Evolutionary conservation across 192 early-diverging fungal species (phyloP), one percentile per base, ranked within the genome.

Genomic region (Helicostylum pulchrum): DNA sequence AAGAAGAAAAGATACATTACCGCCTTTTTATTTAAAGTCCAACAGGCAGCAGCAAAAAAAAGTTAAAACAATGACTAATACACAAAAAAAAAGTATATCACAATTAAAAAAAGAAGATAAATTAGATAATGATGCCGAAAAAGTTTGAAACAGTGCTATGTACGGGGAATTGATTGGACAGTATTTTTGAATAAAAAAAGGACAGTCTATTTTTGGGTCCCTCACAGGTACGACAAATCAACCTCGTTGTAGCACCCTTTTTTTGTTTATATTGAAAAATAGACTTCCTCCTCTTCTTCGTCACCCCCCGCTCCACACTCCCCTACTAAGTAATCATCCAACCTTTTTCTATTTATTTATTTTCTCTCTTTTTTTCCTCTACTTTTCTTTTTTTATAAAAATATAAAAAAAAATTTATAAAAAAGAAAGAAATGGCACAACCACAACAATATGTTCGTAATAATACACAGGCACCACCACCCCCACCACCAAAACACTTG

Each of bases 191-290:
- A 39, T 9, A 9, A 6, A 7, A 36, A 36, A 26, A 26, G 26
- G 26, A 6, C 36, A 6, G 36, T 36, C 32, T 55, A 55, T 55
- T 55, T 55, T 55, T 47, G 14, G 15, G 53, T n/a, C 14, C 14
- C 36, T n/a, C 53, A 34, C 30, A 26, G 31, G 31, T 7, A 36
- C 54, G 34, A 56, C n/a, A 17, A 10, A n/a, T 56, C 54, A 36
- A 56, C 19, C 54, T 56, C 54, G 54, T 56, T 56, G 54, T 39
- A 36, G 32, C 3, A 56, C 31, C 54, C 54, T 56, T 56, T 56
- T 56, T 56, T 56, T 56, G 54, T 56, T 34, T 34, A 56, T 56
- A 56, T 56, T 56, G 54, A 56, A 56, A 56, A 56, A 56, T n/a
- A 56, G 34, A 56, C 54, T 56, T 56, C 31, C n/a, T 34, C 34